These are phyloP conservation scores for Potentilla sterilis DNA, from an alignment of 306 rosid species.

Conservation along the genomic window DNA sequence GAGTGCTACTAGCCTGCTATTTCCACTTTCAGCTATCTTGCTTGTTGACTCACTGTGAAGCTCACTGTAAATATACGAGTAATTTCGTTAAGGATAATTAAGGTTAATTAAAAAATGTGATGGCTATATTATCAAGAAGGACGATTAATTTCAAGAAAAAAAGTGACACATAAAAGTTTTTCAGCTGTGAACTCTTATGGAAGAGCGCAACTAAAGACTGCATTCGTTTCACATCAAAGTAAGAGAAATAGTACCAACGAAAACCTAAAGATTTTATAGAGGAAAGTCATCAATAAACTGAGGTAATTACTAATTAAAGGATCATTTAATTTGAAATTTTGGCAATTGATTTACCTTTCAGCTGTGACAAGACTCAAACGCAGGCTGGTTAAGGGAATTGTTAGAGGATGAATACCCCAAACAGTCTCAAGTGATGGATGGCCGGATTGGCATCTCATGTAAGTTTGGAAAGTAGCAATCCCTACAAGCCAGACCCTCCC, in stretches of 20 bases:
- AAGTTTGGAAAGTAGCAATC: constrained; percentile 79
- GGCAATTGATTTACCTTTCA: constrained; percentile 55
- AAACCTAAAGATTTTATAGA: neutral
- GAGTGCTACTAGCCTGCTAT: constrained; percentile 34
- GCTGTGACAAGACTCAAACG: constrained; percentile 69
- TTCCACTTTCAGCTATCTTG: constrained; percentile 50
- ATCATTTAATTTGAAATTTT: constrained; percentile 29
- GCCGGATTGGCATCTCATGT: constrained; percentile 75
- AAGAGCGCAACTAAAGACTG: neutral
- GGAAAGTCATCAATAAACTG: neutral
- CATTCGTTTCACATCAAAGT: neutral
- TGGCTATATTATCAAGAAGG: neutral
- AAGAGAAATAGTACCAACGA: neutral
- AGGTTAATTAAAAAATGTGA: neutral
- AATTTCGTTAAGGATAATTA: constrained; percentile 17
- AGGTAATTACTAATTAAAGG: neutral
- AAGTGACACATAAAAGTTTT: neutral
- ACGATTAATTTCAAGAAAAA: neutral
- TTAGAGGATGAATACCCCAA: constrained; percentile 89
- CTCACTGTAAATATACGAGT: constrained; percentile 46
- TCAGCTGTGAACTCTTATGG: neutral
- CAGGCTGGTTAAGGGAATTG: constrained; percentile 72
- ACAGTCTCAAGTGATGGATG: constrained; percentile 63
- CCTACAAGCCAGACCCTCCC: constrained; percentile 77
- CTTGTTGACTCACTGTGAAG: constrained; percentile 42